phyloP scores from a whole-genome alignment of 2,329 filamentous ascomycete genomes.

The Gnomoniopsis smithogilvyi region DNA sequence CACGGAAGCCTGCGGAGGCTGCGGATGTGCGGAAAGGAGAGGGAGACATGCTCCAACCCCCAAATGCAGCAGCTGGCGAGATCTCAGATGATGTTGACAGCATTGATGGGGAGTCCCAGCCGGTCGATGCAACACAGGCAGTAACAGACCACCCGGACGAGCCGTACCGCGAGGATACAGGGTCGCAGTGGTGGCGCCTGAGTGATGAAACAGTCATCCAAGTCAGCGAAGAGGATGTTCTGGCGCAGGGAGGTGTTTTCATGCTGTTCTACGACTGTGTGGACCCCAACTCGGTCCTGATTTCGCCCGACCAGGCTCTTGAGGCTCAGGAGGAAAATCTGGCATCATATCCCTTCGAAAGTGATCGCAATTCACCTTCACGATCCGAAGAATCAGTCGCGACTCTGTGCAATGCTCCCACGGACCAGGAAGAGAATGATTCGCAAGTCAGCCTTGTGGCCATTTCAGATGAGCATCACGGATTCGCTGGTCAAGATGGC shows the following conservation, averaged over 20 bases:
- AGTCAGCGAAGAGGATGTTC: slow-evolving; percentile 69
- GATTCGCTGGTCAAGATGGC: too few species aligned
- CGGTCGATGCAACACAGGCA: slow-evolving; percentile 20
- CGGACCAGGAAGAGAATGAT: not conserved
- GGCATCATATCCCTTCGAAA: not conserved
- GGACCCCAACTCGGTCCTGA: slow-evolving; percentile 47
- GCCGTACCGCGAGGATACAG: slow-evolving; percentile 23
- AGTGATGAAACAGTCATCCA: slow-evolving; percentile 83
- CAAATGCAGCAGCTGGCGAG: slow-evolving; percentile 23
- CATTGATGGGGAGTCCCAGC: slow-evolving; percentile 5
- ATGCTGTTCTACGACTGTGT: slow-evolving; percentile 95
- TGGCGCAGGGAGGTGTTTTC: slow-evolving; percentile 79
- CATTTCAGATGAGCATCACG: not conserved
- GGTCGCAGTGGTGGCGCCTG: slow-evolving; percentile 78
- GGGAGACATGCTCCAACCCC: slow-evolving; percentile 16
- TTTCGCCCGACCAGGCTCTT: not conserved
- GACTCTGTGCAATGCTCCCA: slow-evolving; percentile 6
- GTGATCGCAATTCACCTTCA: not conserved
- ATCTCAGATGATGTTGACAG: slow-evolving; percentile 22
- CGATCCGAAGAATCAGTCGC: slow-evolving; percentile 5
- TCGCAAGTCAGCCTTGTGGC: not conserved
- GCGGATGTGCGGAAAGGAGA: slow-evolving; percentile 8
- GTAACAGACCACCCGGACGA: not conserved
- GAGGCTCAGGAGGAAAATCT: not conserved
- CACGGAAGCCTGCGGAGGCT: slow-evolving; percentile 54